A percentile compares a stretch with the other conserved stretches of the same genome.
Conservation (phyloP, 192 early-diverging fungal genomes). For the Coemansia sp. region DNA sequence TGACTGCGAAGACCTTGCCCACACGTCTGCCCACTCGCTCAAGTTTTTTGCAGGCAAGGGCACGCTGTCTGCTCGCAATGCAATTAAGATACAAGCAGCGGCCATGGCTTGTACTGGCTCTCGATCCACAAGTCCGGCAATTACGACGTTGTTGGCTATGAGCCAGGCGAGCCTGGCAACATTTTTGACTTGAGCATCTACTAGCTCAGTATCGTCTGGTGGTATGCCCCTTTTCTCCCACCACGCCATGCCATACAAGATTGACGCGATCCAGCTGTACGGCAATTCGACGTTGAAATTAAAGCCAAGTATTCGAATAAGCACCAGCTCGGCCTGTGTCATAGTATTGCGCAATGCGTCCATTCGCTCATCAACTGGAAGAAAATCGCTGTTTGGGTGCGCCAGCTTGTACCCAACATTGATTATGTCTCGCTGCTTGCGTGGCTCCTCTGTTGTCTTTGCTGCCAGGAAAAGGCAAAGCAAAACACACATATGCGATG, state of each 20-base stretch:
- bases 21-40: conserved; percentile 33
- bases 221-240: conserved; percentile 30
- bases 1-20: conserved; percentile 22
- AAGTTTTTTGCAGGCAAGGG: conserved; percentile 23
- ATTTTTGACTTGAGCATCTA: conserved; percentile 22
- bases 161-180: conserved; percentile 14
- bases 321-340: conserved; percentile 26
- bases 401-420: conserved; percentile 29
- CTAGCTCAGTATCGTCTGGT: conserved; percentile 22
- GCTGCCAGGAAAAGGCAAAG: conserved; percentile 42
- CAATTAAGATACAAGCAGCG: conserved; percentile 25
- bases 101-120: conserved; percentile 20
- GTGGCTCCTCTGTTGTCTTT: conserved; percentile 44
- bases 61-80: conserved; percentile 7
- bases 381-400: conserved; percentile 8
- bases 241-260: conserved; percentile 44
- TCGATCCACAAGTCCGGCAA: conserved; percentile 24
- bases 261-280: conserved; percentile 27
- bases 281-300: conserved; percentile 37
- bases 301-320: conserved; percentile 29
- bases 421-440: conserved; percentile 37
- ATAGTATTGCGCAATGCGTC: conserved; percentile 25
- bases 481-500: conserved; percentile 27
- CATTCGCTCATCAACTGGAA: conserved; percentile 6
- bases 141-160: conserved; percentile 21